Evolutionary conservation across 306 rosid species (phyloP).

Genomic region (Amphicarpaea edgeworthii): DNA sequence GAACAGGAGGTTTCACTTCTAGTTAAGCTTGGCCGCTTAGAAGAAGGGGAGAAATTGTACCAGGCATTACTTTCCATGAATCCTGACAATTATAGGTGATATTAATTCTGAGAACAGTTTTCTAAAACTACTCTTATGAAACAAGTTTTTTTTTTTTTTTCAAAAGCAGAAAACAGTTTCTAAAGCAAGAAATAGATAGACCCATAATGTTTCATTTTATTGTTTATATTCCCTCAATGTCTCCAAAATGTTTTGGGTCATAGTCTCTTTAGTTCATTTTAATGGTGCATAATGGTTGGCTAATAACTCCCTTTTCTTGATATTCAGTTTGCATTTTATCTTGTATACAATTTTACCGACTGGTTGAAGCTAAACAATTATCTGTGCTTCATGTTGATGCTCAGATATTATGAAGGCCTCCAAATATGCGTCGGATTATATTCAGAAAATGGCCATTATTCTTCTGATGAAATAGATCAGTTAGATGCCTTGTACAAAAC

Average conservation of each 20-base stretch:
- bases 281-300: not conserved
- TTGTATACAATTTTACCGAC: not conserved
- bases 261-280: slow-evolving; percentile 8
- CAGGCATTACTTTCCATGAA: slow-evolving; percentile 75
- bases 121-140: not conserved
- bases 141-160: not conserved
- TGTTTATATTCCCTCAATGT: slow-evolving; percentile 63
- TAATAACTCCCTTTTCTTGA: slow-evolving; percentile 11
- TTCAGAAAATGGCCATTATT: slow-evolving; percentile 67
- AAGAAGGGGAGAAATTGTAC: slow-evolving; percentile 79
- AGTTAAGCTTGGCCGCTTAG: slow-evolving; percentile 79
- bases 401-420: slow-evolving; percentile 92
- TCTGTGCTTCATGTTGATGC: slow-evolving; percentile 36
- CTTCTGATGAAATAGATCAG: slow-evolving; percentile 72
- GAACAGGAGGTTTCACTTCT: slow-evolving; percentile 90
- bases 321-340: slow-evolving; percentile 7
- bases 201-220: slow-evolving; percentile 4
- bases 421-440: slow-evolving; percentile 84
- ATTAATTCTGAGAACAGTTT: not conserved
- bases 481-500: slow-evolving; percentile 81
- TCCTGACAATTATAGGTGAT: slow-evolving; percentile 92
- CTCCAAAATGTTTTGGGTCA: slow-evolving; percentile 62
- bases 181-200: not conserved
- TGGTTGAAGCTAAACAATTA: slow-evolving; percentile 17
- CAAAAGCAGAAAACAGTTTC: not conserved